These are phyloP conservation scores for Fusarium brevicatenulatum DNA, from an alignment of 2,329 filamentous ascomycete genomes.

Conservation along the genomic window DNA sequence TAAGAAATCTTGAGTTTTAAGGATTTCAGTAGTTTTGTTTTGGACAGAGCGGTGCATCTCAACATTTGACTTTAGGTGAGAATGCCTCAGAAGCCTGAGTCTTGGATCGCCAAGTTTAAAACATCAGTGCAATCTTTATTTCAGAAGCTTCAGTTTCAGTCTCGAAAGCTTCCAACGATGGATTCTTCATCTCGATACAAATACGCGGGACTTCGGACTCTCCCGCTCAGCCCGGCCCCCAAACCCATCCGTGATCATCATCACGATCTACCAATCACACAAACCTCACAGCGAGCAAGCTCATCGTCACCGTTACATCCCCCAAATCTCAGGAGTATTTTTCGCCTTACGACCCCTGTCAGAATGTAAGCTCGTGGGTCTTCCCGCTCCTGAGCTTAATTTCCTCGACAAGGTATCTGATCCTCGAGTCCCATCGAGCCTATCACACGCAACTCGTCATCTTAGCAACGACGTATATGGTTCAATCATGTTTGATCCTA, in stretches of 20 bases:
- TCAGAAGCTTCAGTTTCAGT: neutral
- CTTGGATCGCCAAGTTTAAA: neutral
- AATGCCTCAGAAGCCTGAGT: constrained; percentile 4
- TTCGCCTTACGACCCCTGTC: constrained; percentile 1
- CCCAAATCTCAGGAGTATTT: neutral
- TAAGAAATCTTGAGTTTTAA: rapidly evolving
- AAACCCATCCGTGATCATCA: neutral
- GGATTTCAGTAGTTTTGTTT: neutral
- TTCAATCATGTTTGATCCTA: neutral
- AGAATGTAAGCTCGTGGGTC: constrained; percentile 20
- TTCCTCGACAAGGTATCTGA: constrained; percentile 17
- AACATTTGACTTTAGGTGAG: neutral
- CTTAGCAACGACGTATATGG: constrained; percentile 10
- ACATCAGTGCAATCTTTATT: neutral
- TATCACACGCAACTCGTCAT: constrained; percentile 9
- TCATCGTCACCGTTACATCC: constrained; percentile 2
- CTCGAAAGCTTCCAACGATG: neutral
- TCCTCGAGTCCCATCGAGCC: constrained; percentile 13
- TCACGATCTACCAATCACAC: neutral
- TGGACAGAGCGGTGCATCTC: no score
- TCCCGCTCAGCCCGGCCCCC: neutral
- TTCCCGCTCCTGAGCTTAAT: constrained; percentile 18
- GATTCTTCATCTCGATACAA: neutral
- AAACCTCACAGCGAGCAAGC: neutral
- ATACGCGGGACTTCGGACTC: neutral